Evolutionary conservation across 2,329 filamentous ascomycete genomes (phyloP), one percentile per base, ranked within the genome.

Genomic region (Chaetomium globosum): DNA sequence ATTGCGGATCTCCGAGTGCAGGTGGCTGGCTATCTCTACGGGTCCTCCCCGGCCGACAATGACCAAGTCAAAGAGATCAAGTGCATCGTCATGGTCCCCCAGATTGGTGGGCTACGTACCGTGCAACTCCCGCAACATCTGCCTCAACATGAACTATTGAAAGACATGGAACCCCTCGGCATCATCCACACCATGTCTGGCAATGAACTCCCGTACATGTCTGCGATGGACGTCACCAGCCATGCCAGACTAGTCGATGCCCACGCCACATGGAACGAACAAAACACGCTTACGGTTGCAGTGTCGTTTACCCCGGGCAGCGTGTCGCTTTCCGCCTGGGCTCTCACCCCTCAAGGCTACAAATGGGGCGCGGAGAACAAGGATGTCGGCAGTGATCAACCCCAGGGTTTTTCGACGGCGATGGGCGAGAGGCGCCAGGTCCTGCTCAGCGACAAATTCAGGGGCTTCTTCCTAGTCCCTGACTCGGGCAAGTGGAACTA

Each of bases 311-410:
- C 95, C 0, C 95, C 95, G 0, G 95, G 95, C 67, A 97, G 93
- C 59, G 95, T 99, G 21, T 97, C 94, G 3, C 84, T 99, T 59
- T 91, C 92, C 6, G 93, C 95, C 0, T 99, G 94, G 93, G 90
- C 90, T 4, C 86, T 99, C 49, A 97, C 92, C 1, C 93, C 95
- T 1, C 83, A 89, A 68, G 95, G 95, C 60, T 97, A 96, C 82
- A 94, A 94, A 77, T 99, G 96, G 95, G 95, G 95, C 69, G 92
- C 88, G 1, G 92, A 97, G 75, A 99, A 99, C 84, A 94, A 90
- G 79, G 96, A 99, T 79, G 87, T 88, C 63, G 89, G 90, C 71
- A 96, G 91, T 68, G 95, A 99, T 77, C 92, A 96, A 77, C 95
- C 96, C 0, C 89, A 93, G 69, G 96, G 96, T 48, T 99, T 99